A percentile compares a stretch with the other conserved stretches of the same genome.
Conservation (phyloP, 768 basidiomycete species). For the Thelephora aurantiotincta region DNA sequence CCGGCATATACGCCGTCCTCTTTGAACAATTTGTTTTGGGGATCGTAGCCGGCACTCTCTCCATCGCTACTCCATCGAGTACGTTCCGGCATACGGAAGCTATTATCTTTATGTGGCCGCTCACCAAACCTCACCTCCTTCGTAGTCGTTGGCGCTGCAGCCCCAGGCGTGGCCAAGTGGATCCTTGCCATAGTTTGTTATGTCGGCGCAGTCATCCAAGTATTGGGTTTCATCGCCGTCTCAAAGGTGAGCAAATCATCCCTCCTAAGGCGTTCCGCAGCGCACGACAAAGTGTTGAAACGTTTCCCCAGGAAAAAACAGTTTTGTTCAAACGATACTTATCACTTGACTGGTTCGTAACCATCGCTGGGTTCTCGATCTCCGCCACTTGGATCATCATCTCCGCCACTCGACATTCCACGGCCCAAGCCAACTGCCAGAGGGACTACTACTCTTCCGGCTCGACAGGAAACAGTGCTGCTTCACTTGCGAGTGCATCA, state of each 20-base stretch:
- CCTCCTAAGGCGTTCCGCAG: neutral
- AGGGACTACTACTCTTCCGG: constrained; percentile 30
- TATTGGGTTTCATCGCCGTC: constrained; percentile 80
- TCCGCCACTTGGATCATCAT: constrained; percentile 72
- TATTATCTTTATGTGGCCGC: neutral
- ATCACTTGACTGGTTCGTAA: constrained; percentile 43
- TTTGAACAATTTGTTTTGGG: constrained; percentile 61
- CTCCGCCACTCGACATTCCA: constrained; percentile 63
- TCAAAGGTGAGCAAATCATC: constrained; percentile 34
- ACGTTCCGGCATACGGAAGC: neutral
- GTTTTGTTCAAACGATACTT: constrained; percentile 55
- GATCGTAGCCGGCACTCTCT: constrained; percentile 54
- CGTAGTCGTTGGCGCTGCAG: constrained; percentile 74
- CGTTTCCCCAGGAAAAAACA: constrained; percentile 40
- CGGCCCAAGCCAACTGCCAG: constrained; percentile 56
- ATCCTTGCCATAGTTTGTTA: constrained; percentile 70
- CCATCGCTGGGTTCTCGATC: constrained; percentile 53
- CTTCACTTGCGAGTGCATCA: constrained; percentile 32
- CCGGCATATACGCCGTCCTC: constrained; percentile 75
- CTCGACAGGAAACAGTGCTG: constrained; percentile 14
- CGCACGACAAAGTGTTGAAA: neutral
- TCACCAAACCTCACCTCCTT: neutral
- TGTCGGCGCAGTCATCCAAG: constrained; percentile 58
- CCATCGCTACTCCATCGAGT: constrained; percentile 73
- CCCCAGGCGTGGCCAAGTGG: constrained; percentile 61